Base-by-base conservation (phyloP, 83 land plant species). In the Larix sibirica region DNA sequence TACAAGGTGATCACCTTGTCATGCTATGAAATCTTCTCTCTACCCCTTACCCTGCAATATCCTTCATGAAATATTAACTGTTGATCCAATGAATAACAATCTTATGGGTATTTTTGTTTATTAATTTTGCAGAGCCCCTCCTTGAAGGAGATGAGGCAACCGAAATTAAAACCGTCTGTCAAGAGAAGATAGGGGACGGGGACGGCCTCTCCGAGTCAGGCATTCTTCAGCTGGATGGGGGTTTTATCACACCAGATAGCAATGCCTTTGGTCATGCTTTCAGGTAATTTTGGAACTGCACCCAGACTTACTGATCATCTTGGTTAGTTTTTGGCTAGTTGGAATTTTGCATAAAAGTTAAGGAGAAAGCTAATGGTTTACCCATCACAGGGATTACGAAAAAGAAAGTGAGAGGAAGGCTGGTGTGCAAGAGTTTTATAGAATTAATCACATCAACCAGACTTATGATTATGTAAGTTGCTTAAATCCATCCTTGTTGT, bases 381-480 rank as follows among this genome's bases (percentile, higher is more conserved):
- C 3, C 10, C 67, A 2, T 64, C 6, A 24, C 67, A 64, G 47
- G 13, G n/a, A 75, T n/a, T 36, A 42, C 56, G 79, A 89, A 23
- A 88, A 84, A 6, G 85, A 86, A 79, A 86, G 83, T 24, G 90
- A 86, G 40, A 84, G 95, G 66, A 81, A 74, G 13, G 82, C 83
- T 31, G 62, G 67, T 1, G 95, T 93, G 67, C 89, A 88, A 81
- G 90, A 86, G 59, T 87, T 88, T 50, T 93, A 93, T 66, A 80
- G 90, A 58, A 33, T 79, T 62, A 83, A 93, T 40, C 95, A 93
- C 81, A 86, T 83, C 20, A 83, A 87, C 76, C 95, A 93, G 83
- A 88, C 92, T 50, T 89, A 86, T 77, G 85, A 86, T 10, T 93
- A 89, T 74, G 95, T 93, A 83, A 85, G 82, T 74, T 9, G 13